Evolutionary conservation across 2,329 filamentous ascomycete species (phyloP), one percentile per base, ranked within the genome.

Genomic region (Talaromyces sp.): DNA sequence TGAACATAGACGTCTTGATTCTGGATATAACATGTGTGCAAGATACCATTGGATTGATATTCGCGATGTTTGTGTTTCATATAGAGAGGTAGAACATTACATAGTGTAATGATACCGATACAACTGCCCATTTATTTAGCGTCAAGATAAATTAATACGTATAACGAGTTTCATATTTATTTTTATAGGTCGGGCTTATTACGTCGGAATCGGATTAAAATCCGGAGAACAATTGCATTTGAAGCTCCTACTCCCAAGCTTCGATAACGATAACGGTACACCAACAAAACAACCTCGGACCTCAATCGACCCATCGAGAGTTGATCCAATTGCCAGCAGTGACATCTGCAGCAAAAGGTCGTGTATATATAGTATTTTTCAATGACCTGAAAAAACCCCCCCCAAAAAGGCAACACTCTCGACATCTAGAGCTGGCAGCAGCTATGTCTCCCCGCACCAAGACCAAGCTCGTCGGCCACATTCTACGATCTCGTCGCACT

Each of bases 401-500:
- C 3, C 32, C 13, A 14, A 13, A 14, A 38, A 11, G 13, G 9
- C 31, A 11, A 11, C 32, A 35, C 11, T 10, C 4, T 19, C 43
- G 19, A 46, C 11, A 24, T 14, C 9, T 46, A 4, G 9, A 46
- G 43, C 35, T 56, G 55, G 52, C 53, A 50, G 38, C 55, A 53
- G 21, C 57, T 19, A 51, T 43, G 41, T 31, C 41, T 55, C 50
- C 55, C 55, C 56, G 59, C 59, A 61, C 38, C 38, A 51, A 55
- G 31, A 35, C 38, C 13, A 19, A 31, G 11, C 58, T 35, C 2
- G 53, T 56, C 52, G 31, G 35, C 55, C 59, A 64, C 58, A 55
- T 83, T 84, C 68, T 81, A 80, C 8, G 78, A 71, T 32, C 74
- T 76, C 17, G 63, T 67, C 58, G 57, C 64, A n/a, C 65, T 64